Base-by-base conservation (phyloP, 306 rosid species). In the Delonix regia region DNA sequence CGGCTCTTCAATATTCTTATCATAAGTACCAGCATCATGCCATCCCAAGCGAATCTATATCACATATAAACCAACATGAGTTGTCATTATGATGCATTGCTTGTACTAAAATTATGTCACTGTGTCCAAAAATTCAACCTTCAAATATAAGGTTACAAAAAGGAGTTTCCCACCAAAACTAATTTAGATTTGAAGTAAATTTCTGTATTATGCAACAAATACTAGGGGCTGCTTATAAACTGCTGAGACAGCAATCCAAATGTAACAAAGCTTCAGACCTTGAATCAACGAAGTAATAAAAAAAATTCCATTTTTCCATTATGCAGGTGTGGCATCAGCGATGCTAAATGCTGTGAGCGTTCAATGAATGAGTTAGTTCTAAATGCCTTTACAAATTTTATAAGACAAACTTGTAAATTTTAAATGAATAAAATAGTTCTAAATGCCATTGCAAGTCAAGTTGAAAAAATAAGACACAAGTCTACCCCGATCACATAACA, bases 11-110 rank as follows among this genome's bases (percentile, higher is more conserved):
- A 93, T 93, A 79, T 93, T 85, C 90, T 96, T 93, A 84, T 91
- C 88, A 69, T 87, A 96, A 56, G 99, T 93, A 75, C 98, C 97
- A 83, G 99, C 88, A 88, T 96, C 98, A 76, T 96, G 99, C 99
- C 99, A 96, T 68, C 98, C 99, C 84, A 96, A 69, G 69, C 97
- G 98, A 80, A 96, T 86, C 99, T 96, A 82, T 93, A 81, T 49
- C 68, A 61, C 63, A 75, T 49, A 38, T 47, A 69, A 76, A 21
- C 56, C n/a, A 19, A 75, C 7, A 30, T 65, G 33, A 71, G 47
- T 36, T 22, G 41, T 68, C 42, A 21, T 22, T 69, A n/a, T 44
- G 79, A 75, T 69, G 67, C 81, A 62, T 15, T 14, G 47, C 41
- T 34, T 70, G 62, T n/a, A 52, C 41, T 33, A 51, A 30, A 30